Evolutionary conservation across 441 rosid genomes (phyloP).

Genomic region (Viola pubescens): DNA sequence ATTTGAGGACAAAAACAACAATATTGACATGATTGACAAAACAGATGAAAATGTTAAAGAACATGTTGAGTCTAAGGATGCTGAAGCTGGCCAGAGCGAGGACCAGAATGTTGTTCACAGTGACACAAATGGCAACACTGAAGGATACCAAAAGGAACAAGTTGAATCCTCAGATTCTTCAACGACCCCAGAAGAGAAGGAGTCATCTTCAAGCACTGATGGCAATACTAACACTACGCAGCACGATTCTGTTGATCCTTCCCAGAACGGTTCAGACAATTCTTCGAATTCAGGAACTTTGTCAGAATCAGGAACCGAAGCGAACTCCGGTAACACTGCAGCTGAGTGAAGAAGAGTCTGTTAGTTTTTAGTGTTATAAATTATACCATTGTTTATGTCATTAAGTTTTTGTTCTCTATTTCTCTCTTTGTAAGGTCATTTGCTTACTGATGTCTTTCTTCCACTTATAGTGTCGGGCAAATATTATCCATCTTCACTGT

Average conservation of each 20-base stretch:
- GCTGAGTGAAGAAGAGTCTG: conserved; percentile 30
- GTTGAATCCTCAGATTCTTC: conserved; percentile 20
- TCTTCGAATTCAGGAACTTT: conserved; percentile 37
- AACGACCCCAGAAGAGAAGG: conserved; percentile 29
- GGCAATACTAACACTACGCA: conserved; percentile 22
- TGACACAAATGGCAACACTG: conserved; percentile 8
- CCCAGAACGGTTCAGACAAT: conserved; percentile 20
- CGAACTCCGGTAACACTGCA: conserved; percentile 36
- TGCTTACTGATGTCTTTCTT: too few species aligned
- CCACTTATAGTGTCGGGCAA: too few species aligned
- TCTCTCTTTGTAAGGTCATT: neutral
- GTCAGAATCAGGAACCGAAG: conserved; percentile 35
- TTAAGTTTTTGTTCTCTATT: conserved; percentile 6
- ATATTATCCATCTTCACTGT: too few species aligned
- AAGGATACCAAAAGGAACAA: conserved; percentile 6
- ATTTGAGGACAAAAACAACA: too few species aligned
- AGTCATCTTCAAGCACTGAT: conserved; percentile 18
- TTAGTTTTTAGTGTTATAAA: conserved; percentile 10
- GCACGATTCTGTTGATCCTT: conserved; percentile 15
- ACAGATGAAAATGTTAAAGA: conserved; percentile 12
- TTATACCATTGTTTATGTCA: conserved; percentile 1
- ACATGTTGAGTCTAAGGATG: conserved; percentile 11
- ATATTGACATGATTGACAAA: too few species aligned
- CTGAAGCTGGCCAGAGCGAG: neutral
- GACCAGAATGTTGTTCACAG: neutral